Base-by-base conservation (phyloP, 2,329 filamentous ascomycete species). In the Trichoderma sp. region DNA sequence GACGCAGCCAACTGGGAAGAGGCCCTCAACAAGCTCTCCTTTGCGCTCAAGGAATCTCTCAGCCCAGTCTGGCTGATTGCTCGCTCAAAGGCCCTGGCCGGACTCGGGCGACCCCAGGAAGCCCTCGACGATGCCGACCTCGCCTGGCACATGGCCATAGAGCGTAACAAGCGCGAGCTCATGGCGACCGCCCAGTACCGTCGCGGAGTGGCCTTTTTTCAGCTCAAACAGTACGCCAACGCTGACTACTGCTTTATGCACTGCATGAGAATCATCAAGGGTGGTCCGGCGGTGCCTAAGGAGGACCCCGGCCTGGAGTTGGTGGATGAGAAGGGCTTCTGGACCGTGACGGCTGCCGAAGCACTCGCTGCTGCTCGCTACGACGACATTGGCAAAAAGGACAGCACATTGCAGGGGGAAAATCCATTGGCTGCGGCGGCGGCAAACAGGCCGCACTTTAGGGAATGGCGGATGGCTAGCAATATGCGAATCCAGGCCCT, bases 141-240 rank as follows among this genome's bases (percentile, higher is more conserved):
- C 62, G 92, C 90, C 3, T 87, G 92, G 68, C 82, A 86, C 47
- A 82, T 86, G 4, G 91, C 91, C 3, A 84, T 83, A 30, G 86
- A 91, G 74, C 91, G 95, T 53, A 92, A 88, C 36, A 92, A 91
- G 77, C 89, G 92, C 65, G 89, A 93, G 74, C 86, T 92, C 34
- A 93, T 98, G 80, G 86, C 90, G 60, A 89, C 93, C n/a, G 91
- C 93, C 2, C 93, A 98, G 77, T 89, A 96, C 77, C 90, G 95
- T 76, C 89, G 95, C 47, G 92, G 89, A 6, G 89, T 97, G 14
- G 88, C 92, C 12, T 85, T 95, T 30, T 92, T 90, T 80, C 88
- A 90, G 63, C 84, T 94, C 53, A 89, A 88, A 39, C 86, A 89
- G 68, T 93, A 90, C 76, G 94, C 91, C 4, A 92, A 98, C 81